Evolutionary conservation across 148 eudicot species (phyloP).

Genomic region (Rhododendron molle): DNA sequence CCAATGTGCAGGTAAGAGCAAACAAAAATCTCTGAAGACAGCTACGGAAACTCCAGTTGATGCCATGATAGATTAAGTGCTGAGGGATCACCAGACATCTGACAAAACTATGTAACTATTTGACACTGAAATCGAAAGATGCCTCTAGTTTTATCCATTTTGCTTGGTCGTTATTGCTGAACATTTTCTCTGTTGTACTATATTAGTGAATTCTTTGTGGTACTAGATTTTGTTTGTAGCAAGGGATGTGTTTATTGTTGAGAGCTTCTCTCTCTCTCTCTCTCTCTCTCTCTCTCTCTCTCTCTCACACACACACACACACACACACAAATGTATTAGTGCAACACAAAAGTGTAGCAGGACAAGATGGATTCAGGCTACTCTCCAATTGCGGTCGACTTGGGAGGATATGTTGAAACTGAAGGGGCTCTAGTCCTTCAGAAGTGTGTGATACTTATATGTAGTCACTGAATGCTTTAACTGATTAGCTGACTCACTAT

Average conservation of each 20-base stretch:
- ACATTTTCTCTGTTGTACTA: neutral
- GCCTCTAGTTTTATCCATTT: neutral
- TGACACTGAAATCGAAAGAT: neutral
- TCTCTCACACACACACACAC: no score
- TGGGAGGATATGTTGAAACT: neutral
- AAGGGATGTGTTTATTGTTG: neutral
- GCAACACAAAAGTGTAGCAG: neutral
- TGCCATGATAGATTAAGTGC: conserved; percentile 48
- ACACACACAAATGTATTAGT: neutral
- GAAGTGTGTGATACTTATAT: neutral
- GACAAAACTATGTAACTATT: neutral
- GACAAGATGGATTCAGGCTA: neutral
- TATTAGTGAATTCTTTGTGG: neutral
- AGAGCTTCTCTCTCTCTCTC: neutral
- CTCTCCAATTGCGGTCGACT: neutral
- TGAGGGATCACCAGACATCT: neutral
- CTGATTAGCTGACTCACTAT: neutral
- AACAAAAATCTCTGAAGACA: conserved; percentile 23
- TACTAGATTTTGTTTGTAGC: neutral
- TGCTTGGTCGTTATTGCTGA: neutral
- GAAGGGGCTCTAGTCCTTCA: neutral
- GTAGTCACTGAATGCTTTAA: neutral
- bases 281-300: no score
- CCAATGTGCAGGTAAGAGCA: conserved; percentile 37
- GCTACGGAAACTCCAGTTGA: conserved; percentile 29